Base-by-base conservation (phyloP, 805 yeast genomes). In the Hagleromyces aurorensis region DNA sequence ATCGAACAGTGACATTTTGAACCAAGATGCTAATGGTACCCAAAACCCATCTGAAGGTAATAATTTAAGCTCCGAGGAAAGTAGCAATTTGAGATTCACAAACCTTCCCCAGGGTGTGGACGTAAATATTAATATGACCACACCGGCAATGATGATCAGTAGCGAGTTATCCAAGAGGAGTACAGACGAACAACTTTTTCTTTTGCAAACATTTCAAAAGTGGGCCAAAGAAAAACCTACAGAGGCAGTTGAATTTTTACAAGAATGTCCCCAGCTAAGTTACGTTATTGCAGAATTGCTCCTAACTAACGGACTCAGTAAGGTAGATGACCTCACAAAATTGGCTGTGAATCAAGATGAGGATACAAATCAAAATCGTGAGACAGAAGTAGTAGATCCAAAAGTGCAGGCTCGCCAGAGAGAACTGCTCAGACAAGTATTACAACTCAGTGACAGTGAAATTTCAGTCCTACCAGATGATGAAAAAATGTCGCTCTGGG, bases 211-310 rank as follows among this genome's bases (percentile, higher is more conserved):
- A 11, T 46, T 82, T 10, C 71, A 75, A 44, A 52, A 60, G 13
- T 72, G 82, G 73, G 59, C 79, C 3, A 52, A 56, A 3, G 65
- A 64, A 16, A 68, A 76, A 35, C 81, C 83, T 0, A 64, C 64
- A 5, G 57, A 74, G 34, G 75, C 81, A 62, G 68, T 62, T 29
- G 69, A 67, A 22, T 58, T 87, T 19, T 59, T 87, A 11, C 66
- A 66, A 16, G 72, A 72, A 39, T 75, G 76, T 35, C 96, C 96
- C 0, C 96, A 89, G 52, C 62, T 89, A 25, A 61, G 83, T 2
- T 85, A 76, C 52, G 91, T 94, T 0, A 61, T 84, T 16, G 89
- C 86, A 3, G 96, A 87, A 48, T 64, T 77, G 2, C 57, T 84
- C 37, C 49, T 78, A 38, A 58, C 55, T 10, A 51, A 51, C 29